Evolutionary conservation across 371 early-diverging fungal genomes (phyloP).

Genomic region (Mucor saturninus): DNA sequence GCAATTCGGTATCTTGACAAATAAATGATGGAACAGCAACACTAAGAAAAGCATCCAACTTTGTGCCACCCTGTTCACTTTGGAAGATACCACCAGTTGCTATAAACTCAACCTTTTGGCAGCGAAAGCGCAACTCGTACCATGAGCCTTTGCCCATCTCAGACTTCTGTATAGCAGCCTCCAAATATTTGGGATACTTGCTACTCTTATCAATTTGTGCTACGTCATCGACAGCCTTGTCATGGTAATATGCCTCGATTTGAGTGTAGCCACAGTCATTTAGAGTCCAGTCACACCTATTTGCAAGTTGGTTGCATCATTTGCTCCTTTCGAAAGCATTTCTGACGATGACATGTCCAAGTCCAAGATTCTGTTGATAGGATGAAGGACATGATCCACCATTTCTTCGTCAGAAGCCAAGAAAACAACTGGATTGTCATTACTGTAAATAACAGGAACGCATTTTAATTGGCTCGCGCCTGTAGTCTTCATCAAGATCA

Average conservation of each 20-base stretch:
- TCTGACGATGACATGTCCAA: neutral
- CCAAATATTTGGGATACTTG: neutral
- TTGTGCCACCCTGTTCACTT: neutral
- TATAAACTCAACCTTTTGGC: neutral
- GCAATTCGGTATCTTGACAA: neutral
- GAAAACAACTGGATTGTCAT: neutral
- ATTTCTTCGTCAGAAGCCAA: neutral
- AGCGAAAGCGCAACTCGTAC: neutral
- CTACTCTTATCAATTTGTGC: neutral
- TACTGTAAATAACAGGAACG: neutral
- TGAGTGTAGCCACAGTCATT: constrained; percentile 4
- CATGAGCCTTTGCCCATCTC: neutral
- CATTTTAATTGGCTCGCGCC: too few species aligned
- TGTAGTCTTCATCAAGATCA: neutral
- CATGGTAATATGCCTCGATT: constrained; percentile 2
- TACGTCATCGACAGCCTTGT: neutral
- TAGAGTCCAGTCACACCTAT: too few species aligned
- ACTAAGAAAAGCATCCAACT: neutral
- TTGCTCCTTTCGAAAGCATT: neutral
- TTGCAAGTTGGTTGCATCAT: neutral
- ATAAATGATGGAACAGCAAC: neutral
- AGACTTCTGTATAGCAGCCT: neutral
- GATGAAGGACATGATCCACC: neutral
- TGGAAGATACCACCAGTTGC: neutral
- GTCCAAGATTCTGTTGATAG: neutral